These are phyloP conservation scores for Globisporangium radiosum DNA, from an alignment of 352 stramenopile species.

Conservation along the genomic window DNA sequence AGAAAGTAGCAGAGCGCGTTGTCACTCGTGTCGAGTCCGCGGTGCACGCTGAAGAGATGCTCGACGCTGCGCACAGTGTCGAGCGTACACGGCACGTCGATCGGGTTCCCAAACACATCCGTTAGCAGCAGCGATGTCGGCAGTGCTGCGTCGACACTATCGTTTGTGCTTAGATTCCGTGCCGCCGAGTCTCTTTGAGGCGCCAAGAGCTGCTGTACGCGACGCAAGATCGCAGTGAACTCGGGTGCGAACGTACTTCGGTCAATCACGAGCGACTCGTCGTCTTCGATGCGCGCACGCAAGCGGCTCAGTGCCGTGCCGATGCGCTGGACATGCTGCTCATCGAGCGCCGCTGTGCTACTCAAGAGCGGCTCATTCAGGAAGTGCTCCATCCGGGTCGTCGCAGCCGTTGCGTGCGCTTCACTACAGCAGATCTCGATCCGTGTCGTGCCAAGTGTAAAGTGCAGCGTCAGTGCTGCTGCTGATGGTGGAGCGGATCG, in stretches of 20 bases:
- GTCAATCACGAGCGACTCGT: constrained; percentile 50
- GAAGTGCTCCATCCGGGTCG: constrained; percentile 39
- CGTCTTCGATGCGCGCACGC: constrained; percentile 57
- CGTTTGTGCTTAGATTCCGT: background rate
- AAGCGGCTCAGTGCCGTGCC: constrained; percentile 32
- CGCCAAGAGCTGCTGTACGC: constrained; percentile 39
- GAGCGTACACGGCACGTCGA: constrained; percentile 37
- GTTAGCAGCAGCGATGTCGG: background rate
- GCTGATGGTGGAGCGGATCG: background rate
- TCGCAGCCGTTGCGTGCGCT: constrained; percentile 14
- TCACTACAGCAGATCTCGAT: constrained; percentile 21
- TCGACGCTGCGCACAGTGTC: constrained; percentile 41
- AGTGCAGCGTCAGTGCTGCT: constrained; percentile 37
- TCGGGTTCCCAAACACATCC: constrained; percentile 45
- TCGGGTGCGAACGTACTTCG: constrained; percentile 19
- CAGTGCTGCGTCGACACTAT: background rate
- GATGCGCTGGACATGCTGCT: constrained; percentile 22
- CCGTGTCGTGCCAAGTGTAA: constrained; percentile 51
- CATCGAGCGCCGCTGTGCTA: constrained; percentile 28
- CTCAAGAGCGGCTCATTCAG: constrained; percentile 42
- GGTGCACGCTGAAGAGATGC: constrained; percentile 39
- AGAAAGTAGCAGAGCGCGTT: constrained; percentile 71
- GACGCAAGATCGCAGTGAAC: constrained; percentile 21
- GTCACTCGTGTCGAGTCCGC: constrained; percentile 30
- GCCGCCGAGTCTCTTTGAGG: background rate